Percentiles rank a stretch among this genome's conserved stretches.
These are phyloP conservation scores for Calonectria hongkongensis DNA, from an alignment of 2,329 filamentous ascomycete genomes.

Conservation along the genomic window DNA sequence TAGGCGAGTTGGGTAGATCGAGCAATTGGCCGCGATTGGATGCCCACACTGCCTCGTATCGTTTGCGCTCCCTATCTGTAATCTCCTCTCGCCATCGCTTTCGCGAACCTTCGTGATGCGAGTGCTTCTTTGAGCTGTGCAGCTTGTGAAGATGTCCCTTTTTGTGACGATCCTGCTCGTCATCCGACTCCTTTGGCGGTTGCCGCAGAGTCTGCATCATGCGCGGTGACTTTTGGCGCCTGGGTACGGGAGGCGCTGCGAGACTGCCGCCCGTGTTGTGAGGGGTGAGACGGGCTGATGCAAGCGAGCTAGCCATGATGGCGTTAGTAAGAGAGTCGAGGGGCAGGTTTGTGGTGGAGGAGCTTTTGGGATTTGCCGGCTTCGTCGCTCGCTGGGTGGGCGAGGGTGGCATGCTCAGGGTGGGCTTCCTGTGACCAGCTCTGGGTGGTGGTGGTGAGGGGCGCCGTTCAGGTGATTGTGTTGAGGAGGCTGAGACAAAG, in stretches of 20 bases:
- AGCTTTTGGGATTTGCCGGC: constrained; percentile 53
- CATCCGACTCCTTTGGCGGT: constrained; percentile 68
- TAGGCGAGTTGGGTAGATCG: constrained; percentile 48
- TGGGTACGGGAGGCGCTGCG: constrained; percentile 61
- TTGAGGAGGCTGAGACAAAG: constrained; percentile 65
- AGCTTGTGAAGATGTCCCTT: constrained; percentile 70
- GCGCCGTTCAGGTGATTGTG: constrained; percentile 55
- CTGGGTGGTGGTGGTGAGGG: constrained; percentile 51
- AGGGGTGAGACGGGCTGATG: constrained; percentile 74
- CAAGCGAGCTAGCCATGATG: constrained; percentile 84
- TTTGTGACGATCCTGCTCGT: constrained; percentile 72
- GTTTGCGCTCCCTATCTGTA: constrained; percentile 82
- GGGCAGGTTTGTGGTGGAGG: constrained; percentile 65
- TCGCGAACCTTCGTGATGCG: constrained; percentile 84
- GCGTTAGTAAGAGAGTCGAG: constrained; percentile 82
- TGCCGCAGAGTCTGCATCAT: constrained; percentile 81
- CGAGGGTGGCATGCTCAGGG: constrained; percentile 59
- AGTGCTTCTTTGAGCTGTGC: constrained; percentile 77
- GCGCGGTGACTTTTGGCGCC: constrained; percentile 68
- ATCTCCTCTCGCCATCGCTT: constrained; percentile 86
- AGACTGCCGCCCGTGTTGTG: constrained; percentile 62
- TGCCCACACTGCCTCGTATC: constrained; percentile 90
- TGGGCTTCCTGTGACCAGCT: constrained; percentile 33
- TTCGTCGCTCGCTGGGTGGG: constrained; percentile 59
- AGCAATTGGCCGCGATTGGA: constrained; percentile 81